Conservation (phyloP, 2,329 filamentous ascomycete genomes). For the Fusarium sp. region DNA sequence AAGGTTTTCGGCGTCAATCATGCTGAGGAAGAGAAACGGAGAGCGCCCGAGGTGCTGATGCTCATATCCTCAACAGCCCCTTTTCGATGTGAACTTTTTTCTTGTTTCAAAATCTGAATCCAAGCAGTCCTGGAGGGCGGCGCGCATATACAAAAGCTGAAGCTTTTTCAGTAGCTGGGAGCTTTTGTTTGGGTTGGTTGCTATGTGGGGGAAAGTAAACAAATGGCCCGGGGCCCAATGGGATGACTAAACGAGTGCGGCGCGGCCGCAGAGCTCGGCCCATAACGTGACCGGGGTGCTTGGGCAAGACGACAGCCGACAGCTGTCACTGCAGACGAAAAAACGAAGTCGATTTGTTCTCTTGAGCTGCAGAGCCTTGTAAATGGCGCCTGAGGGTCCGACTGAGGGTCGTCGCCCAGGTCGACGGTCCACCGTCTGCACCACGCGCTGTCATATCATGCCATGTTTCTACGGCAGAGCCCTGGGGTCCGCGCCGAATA, state of each 20-base stretch:
- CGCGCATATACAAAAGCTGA: constrained; percentile 40
- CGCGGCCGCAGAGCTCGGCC: constrained; percentile 5
- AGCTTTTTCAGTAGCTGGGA: constrained; percentile 17
- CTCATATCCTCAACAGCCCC: constrained; percentile 42
- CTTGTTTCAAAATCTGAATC: constrained; percentile 24
- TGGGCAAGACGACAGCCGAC: constrained; percentile 44
- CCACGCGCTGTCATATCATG: constrained; percentile 27
- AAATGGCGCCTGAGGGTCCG: constrained; percentile 8
- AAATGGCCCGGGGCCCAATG: constrained; percentile 39
- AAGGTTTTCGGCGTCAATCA: constrained; percentile 74
- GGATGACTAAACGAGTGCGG: constrained; percentile 46
- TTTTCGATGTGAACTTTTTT: constrained; percentile 27
- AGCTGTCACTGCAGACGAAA: constrained; percentile 45
- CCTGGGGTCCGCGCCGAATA: background rate
- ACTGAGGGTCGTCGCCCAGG: constrained; percentile 40
- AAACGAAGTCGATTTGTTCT: constrained; percentile 27
- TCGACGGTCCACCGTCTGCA: constrained; percentile 33
- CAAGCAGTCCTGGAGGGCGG: constrained; percentile 12
- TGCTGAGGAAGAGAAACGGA: constrained; percentile 49
- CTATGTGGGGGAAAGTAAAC: constrained; percentile 59
- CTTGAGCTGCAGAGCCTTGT: constrained; percentile 7
- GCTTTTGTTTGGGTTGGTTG: constrained; percentile 54
- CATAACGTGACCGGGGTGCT: constrained; percentile 10
- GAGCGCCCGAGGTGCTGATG: constrained; percentile 28
- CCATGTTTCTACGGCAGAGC: constrained; percentile 27